Base-by-base conservation (phyloP, 164 flowering plant species). In the Saururus chinensis region DNA sequence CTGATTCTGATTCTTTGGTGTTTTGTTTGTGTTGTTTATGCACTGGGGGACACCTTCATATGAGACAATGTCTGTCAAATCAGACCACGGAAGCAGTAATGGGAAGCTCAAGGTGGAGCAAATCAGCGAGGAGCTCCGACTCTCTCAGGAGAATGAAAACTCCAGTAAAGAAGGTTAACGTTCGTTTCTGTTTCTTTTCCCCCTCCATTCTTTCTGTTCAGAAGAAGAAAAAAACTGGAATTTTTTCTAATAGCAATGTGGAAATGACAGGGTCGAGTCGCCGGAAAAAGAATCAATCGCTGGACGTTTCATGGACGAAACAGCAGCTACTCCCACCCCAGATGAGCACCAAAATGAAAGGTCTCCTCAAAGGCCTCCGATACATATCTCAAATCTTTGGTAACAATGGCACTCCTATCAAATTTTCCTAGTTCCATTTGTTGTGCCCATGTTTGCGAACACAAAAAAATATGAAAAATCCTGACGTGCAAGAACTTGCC, bases 351-450 rank as follows among this genome's bases (percentile, higher is more conserved):
- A 82, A 85, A 73, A 76, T 88, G 89, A 91, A 88, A 72, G 93
- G 97, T 73, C 77, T 87, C 9, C 64, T 84, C 19, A 87, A 87
- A 71, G 89, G 98, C 66, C 79, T 89, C 1, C 74, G 88, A 73
- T 87, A 85, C 67, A 89, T 92, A 61, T 81, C 96, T 58, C 89
- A 88, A 48, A 81, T 86, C 40, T 91, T 92, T 57, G 96, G 96
- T 85, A 60, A 12, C 8, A 41, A 41, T 41, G 45, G 8, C 45
- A 8, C 45, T 41, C 8, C 11, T 9, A 8, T 41, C 12, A n/a
- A n/a, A n/a, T n/a, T n/a, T n/a, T n/a, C n/a, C n/a, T n/a, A n/a
- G n/a, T n/a, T n/a, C n/a, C n/a, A n/a, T n/a, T n/a, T n/a, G n/a
- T n/a, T n/a, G n/a, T n/a, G n/a, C n/a, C n/a, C n/a, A n/a, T n/a